Evolutionary conservation across 2,329 filamentous ascomycete genomes (phyloP), one percentile per base, ranked within the genome.

Genomic region (Salinomyces thailandicus): DNA sequence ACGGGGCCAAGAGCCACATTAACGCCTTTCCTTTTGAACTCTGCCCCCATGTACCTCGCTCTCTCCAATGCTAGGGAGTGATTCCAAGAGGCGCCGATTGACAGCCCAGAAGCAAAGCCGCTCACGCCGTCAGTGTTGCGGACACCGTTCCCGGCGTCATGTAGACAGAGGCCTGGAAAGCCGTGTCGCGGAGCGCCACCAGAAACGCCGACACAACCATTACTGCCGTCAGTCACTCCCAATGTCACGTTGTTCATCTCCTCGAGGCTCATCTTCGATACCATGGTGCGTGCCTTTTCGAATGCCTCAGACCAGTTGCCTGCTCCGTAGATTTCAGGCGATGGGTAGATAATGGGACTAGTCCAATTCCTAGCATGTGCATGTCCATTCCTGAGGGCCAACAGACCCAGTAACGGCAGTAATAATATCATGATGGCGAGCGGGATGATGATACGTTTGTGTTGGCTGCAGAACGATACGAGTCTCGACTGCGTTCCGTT

Each of bases 1-100:
- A 71, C 66, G 2, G 80, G 81, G 0, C 79, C 81, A 4, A 85
- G 66, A 42, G 75, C 77, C 37, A 85, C 68, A 53, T 85, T 78
- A 18, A 77, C 70, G 24, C 62, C 46, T 62, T 60, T 60, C 17
- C 45, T 49, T 42, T 50, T 69, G 49, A 75, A 77, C 43, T 79
- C 74, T 3, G 61, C 62, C 0, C 69, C 75, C 63, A 79, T 72
- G 30, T 67, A 65, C 3, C 61, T 55, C 0, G 62, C 74, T 9
- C 73, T 57, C 27, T 65, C 55, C 33, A 73, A 69, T 0, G 72
- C 68, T 39, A 77, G 51, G 6, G 66, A 64, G 33, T 58, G 61
- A 41, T 77, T 65, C 74, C 74, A 78, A 2, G 60, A 51, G 20
- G 63, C 61, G 8, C 62, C 64, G 5, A 61, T 55, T 33, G 61